phyloP scores from a whole-genome alignment of 2,329 filamentous ascomycete genomes.

The Aspergillus thermomutatus region DNA sequence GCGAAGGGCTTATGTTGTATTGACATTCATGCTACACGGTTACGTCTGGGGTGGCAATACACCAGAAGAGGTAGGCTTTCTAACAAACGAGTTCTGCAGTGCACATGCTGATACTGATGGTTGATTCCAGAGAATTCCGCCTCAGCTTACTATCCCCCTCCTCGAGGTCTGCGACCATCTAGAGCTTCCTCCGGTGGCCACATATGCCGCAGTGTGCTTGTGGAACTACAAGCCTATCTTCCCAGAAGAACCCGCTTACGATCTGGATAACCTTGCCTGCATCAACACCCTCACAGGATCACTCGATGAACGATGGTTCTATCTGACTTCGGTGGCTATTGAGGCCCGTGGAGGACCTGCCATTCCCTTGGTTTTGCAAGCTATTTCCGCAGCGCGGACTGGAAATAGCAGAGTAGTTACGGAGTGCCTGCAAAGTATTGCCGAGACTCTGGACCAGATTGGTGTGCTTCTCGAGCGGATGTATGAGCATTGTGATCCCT shows the following conservation, averaged over 20 bases:
- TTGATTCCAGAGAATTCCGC: constrained; percentile 60
- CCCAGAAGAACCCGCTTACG: constrained; percentile 73
- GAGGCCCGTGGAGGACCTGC: constrained; percentile 87
- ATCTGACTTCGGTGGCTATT: constrained; percentile 90
- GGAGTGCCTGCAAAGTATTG: constrained; percentile 73
- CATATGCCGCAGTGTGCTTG: constrained; percentile 84
- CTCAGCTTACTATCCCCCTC: constrained; percentile 78
- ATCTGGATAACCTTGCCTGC: constrained; percentile 82
- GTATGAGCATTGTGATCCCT: constrained; percentile 93
- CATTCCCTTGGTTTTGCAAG: constrained; percentile 82
- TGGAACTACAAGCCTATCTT: constrained; percentile 98
- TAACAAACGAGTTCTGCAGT: background rate
- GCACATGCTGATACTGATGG: constrained; percentile 3
- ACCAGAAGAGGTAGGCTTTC: constrained; percentile 61
- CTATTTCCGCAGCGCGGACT: constrained; percentile 73
- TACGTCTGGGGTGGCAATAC: constrained; percentile 85
- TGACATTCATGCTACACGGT: constrained; percentile 76
- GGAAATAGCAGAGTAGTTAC: constrained; percentile 70
- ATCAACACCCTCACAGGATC: constrained; percentile 90
- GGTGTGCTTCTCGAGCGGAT: constrained; percentile 76
- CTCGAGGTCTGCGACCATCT: constrained; percentile 72
- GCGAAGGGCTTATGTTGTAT: constrained; percentile 77
- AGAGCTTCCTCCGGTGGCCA: constrained; percentile 87
- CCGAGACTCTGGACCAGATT: constrained; percentile 83
- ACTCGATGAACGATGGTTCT: constrained; percentile 98